Conservation (phyloP, 306 rosid genomes). For the Cyamopsis tetragonoloba region DNA sequence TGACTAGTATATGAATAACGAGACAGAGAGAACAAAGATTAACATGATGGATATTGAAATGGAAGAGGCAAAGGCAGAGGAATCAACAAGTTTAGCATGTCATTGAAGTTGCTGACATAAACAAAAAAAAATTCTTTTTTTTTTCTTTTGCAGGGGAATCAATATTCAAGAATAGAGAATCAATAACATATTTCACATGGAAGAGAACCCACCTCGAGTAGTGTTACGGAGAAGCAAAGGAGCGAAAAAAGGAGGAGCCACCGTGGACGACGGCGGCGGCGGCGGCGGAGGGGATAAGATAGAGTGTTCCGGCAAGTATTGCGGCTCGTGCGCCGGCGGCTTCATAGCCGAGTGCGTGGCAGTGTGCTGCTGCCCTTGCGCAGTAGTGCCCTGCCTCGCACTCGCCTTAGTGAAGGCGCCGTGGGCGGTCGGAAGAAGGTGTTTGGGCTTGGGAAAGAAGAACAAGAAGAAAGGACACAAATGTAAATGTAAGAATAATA, state of each 20-base stretch:
- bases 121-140: neutral
- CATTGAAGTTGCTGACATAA: neutral
- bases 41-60: neutral
- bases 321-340: constrained; percentile 57
- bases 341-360: constrained; percentile 70
- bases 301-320: constrained; percentile 55
- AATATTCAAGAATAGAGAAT: neutral
- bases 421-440: constrained; percentile 49
- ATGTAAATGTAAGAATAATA: neutral
- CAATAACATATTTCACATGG: constrained; percentile 13
- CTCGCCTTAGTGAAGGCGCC: constrained; percentile 65
- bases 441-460: constrained; percentile 37
- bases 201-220: constrained; percentile 7
- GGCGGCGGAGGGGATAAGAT: constrained; percentile 35
- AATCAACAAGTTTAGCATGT: neutral
- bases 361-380: constrained; percentile 76
- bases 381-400: constrained; percentile 50
- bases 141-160: constrained; percentile 25
- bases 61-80: no score
- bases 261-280: constrained; percentile 6
- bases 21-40: neutral
- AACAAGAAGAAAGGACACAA: constrained; percentile 25
- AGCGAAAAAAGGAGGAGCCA: no score
- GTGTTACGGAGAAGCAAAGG: neutral
- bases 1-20: neutral